phyloP scores from a whole-genome alignment of 2,329 filamentous ascomycete species.

The Emmonsiellopsis sp. region DNA sequence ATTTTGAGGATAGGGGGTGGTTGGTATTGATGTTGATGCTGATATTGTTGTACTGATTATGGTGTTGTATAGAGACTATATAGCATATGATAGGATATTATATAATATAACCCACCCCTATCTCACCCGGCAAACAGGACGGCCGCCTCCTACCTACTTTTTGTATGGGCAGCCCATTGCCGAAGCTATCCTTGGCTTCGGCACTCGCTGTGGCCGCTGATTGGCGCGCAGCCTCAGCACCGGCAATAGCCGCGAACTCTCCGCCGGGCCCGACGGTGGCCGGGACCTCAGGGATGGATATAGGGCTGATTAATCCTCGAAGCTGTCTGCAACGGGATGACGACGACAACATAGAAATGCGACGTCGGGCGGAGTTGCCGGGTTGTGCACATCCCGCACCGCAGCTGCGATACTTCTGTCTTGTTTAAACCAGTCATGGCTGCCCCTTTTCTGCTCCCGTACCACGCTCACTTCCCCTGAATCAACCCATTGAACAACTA shows the following conservation, averaged over 20 bases:
- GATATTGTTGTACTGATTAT: background rate
- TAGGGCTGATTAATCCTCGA: background rate
- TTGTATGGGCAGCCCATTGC: background rate
- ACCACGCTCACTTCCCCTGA: background rate
- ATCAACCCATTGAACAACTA: background rate
- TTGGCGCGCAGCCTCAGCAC: background rate
- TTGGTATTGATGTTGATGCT: background rate
- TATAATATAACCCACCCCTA: background rate
- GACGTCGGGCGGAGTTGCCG: too few species aligned
- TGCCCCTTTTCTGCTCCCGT: background rate
- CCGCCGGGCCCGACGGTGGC: background rate
- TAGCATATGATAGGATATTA: too few species aligned
- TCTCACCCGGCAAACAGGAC: background rate
- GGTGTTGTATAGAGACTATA: background rate
- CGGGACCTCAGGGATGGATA: background rate
- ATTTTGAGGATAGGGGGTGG: constrained; percentile 3
- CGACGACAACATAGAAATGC: too few species aligned
- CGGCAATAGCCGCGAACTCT: background rate
- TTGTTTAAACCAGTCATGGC: background rate
- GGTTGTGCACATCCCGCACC: too few species aligned
- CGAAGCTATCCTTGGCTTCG: background rate
- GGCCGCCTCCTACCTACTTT: constrained; percentile 1
- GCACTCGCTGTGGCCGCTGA: background rate
- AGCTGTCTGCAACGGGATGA: too few species aligned
- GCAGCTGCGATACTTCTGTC: background rate